Evolutionary conservation across 306 rosid genomes (phyloP), one percentile per base, ranked within the genome.

Genomic region (Sindora glabra): DNA sequence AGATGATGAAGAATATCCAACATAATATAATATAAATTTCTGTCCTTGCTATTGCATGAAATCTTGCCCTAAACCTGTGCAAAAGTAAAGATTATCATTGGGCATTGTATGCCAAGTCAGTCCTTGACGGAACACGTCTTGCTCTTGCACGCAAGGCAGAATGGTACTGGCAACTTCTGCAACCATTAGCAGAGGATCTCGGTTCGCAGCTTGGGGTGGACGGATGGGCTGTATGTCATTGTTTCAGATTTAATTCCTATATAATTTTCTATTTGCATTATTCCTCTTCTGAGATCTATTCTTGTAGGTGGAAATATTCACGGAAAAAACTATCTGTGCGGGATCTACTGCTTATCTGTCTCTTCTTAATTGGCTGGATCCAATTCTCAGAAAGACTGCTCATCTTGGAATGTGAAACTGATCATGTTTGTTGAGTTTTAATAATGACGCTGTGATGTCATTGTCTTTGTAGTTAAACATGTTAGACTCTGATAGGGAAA

Each of bases 281-380:
- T 72, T 67, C 53, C 71, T 69, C 64, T 77, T 38, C 69, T 74
- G 73, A 77, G 61, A 73, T 38, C 37, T 68, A n/a, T 46, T 76
- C 67, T 74, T 74, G 61, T 80, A 92, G 99, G 89, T 89, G 60
- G 83, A 79, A 67, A 89, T 92, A 84, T 92, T 92, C 74, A 92
- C 96, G 17, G 99, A 92, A 83, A 96, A 92, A 84, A 77, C 89
- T 61, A 89, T 92, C 48, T 95, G 99, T 63, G 84, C 96, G 57
- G 99, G 99, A 62, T 86, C 99, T 68, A 96, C 99, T 49, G 95
- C 99, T 64, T 80, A 95, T 41, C 77, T 92, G 72, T 92, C 99
- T 63, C 96, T 92, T 45, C 83, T 92, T 44, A 92, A 89, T 74
- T 76, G 90, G 64, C 89, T 88, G 45, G 99, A 92, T 78, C 96